Evolutionary conservation across 495 filamentous ascomycete species (phyloP), one percentile per base, ranked within the genome.

Genomic region (Podospora bellae-mahoneyi): DNA sequence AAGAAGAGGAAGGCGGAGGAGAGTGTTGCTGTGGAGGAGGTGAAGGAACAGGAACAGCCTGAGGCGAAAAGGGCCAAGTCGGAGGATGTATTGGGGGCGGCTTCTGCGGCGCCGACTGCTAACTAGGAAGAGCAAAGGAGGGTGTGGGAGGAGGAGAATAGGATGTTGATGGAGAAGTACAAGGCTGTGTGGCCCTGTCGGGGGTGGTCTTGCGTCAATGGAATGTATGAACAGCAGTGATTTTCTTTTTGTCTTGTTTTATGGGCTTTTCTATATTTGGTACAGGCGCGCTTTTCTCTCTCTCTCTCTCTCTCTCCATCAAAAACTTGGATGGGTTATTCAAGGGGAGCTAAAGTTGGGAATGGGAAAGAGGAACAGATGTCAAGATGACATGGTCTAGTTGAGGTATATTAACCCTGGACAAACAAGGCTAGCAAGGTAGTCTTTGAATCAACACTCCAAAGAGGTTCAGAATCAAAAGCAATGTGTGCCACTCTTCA

Each of bases 1-100:
- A 96, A 85, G 79, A 93, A 96, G 84, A 81, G 86, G 66, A 84
- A 85, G 78, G 78, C 78, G 6, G 71, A 76, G 19, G 76, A 76
- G 20, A 64, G 58, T 1, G 59, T 65, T n/a, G 64, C 69, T 10
- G 73, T 72, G 20, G 76, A 74, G 60, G 28, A 30, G 5, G 59
- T 28, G 0, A 32, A 27, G 72, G 64, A 39, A 15, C 74, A 73
- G 28, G 78, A 75, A 34, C 82, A 82, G 74, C 77, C 80, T 6
- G 85, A 86, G 77, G 78, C 34, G 73, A 85, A 69, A 81, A 86
- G 72, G 68, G 64, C 65, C 18, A 69, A 70, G 62, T 67, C 71
- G 3, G 59, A n/a, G n/a, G 71, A 73, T 55, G 9, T 58, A 5
- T 58, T 19, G 39, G 55, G 4, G 55, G 55, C 55, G 5, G 23